Evolutionary conservation across 192 early-diverging fungal species (phyloP).

Genomic region (Mortierella hygrophila): DNA sequence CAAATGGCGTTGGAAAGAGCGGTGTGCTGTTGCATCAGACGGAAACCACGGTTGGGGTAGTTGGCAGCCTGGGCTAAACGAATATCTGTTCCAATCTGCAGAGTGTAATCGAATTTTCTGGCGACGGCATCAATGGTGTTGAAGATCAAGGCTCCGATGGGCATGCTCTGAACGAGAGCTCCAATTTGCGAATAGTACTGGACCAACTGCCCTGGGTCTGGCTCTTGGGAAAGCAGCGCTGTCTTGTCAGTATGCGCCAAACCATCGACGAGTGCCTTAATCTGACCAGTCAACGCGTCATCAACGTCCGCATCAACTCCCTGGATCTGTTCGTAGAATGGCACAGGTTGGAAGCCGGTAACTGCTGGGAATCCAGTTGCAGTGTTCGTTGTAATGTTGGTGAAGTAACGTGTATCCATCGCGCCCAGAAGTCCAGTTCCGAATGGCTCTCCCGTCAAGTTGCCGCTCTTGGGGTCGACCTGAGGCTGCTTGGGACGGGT

Average conservation of each 20-base stretch:
- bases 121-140: conserved; percentile 58
- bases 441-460: conserved; percentile 28
- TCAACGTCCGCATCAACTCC: conserved; percentile 48
- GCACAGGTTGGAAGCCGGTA: conserved; percentile 56
- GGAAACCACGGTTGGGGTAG: conserved; percentile 64
- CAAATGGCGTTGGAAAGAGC: conserved; percentile 50
- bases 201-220: conserved; percentile 23
- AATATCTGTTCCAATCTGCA: conserved; percentile 69
- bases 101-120: conserved; percentile 62
- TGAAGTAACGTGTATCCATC: conserved; percentile 57
- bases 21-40: conserved; percentile 63
- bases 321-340: conserved; percentile 55
- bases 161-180: conserved; percentile 61
- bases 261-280: conserved; percentile 52
- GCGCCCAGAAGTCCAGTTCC: conserved; percentile 47
- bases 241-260: conserved; percentile 62
- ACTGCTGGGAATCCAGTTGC: conserved; percentile 7
- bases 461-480: conserved; percentile 29
- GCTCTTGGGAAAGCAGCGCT: conserved; percentile 47
- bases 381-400: conserved; percentile 34
- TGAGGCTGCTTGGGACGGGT: conserved; percentile 36
- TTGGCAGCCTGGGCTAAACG: conserved; percentile 53
- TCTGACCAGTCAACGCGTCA: conserved; percentile 53
- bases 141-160: conserved; percentile 69
- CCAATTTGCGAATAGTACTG: conserved; percentile 55